Conservation (phyloP, 306 rosid species). For the Bauhinia variegata region DNA sequence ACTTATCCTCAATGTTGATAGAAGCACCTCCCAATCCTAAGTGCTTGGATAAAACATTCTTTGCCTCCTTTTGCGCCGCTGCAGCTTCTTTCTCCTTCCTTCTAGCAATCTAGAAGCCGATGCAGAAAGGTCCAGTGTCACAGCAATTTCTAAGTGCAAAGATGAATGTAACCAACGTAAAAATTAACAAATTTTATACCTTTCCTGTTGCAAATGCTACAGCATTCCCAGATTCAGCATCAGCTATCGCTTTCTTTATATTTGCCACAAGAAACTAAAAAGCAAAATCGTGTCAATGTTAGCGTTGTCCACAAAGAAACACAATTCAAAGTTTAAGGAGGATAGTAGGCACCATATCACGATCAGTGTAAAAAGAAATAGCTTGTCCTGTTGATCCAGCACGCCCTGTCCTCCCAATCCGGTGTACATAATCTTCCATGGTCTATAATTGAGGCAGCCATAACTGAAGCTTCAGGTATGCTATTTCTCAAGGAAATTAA, state of each 20-base stretch:
- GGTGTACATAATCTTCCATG: constrained; percentile 94
- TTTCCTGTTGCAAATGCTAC: constrained; percentile 77
- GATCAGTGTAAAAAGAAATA: constrained; percentile 78
- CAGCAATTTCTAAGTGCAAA: not conserved
- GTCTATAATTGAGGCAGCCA: constrained; percentile 88
- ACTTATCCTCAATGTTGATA: constrained; percentile 75
- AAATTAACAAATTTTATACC: constrained; percentile 45
- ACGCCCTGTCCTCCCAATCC: constrained; percentile 92
- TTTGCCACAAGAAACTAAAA: constrained; percentile 75
- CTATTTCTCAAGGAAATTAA: constrained; percentile 60
- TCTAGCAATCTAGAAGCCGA: constrained; percentile 70
- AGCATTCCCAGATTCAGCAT: constrained; percentile 70
- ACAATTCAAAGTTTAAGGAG: constrained; percentile 9
- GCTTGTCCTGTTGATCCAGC: constrained; percentile 85
- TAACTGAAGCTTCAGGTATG: constrained; percentile 73
- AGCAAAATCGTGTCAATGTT: constrained; percentile 32
- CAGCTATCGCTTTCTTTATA: constrained; percentile 85
- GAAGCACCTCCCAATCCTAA: constrained; percentile 54
- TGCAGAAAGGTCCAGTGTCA: constrained; percentile 7
- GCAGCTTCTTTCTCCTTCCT: constrained; percentile 89
- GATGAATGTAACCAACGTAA: constrained; percentile 2
- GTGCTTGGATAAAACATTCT: constrained; percentile 57
- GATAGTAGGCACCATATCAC: constrained; percentile 63
- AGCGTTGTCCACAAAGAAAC: constrained; percentile 21
- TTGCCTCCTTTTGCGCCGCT: constrained; percentile 80